These are phyloP conservation scores for Brachypodium distachyon DNA, from an alignment of 202 grass and related monocot species.

Conservation along the genomic window DNA sequence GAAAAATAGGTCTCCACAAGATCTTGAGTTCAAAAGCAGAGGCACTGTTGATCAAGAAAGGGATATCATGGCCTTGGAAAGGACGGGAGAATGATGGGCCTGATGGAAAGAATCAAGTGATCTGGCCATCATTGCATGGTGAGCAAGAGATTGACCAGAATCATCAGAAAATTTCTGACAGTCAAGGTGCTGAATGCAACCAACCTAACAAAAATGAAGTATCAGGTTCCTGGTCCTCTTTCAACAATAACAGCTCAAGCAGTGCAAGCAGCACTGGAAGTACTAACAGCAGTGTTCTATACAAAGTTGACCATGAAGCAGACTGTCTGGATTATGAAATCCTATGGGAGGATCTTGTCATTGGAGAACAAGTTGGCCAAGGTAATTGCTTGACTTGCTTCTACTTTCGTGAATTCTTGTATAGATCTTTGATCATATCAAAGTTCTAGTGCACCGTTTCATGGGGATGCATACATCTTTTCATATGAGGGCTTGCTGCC, in stretches of 20 bases:
- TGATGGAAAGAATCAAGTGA: slow-evolving; percentile 50
- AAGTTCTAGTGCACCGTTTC: background rate
- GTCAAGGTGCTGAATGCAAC: slow-evolving; percentile 28
- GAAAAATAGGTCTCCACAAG: slow-evolving; percentile 62
- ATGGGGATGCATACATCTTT: too few species aligned
- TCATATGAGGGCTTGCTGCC: too few species aligned
- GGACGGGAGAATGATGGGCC: slow-evolving; percentile 50
- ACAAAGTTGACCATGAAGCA: slow-evolving; percentile 77
- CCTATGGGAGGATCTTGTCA: slow-evolving; percentile 91
- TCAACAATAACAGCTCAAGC: slow-evolving; percentile 89
- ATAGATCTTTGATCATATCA: background rate
- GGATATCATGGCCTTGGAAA: slow-evolving; percentile 94
- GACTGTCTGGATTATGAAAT: slow-evolving; percentile 99
- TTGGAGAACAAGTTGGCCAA: slow-evolving; percentile 97
- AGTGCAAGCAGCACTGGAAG: slow-evolving; percentile 93
- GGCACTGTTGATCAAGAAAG: slow-evolving; percentile 71
- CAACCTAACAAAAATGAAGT: slow-evolving; percentile 56
- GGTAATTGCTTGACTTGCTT: slow-evolving; percentile 56
- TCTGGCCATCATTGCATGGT: slow-evolving; percentile 60
- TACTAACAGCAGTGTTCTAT: slow-evolving; percentile 68
- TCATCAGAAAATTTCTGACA: slow-evolving; percentile 43
- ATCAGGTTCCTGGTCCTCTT: slow-evolving; percentile 84
- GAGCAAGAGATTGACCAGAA: slow-evolving; percentile 48
- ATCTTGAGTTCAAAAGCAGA: slow-evolving; percentile 92
- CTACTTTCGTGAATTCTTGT: slow-evolving; percentile 16